Conservation (phyloP, 208 protist species). For the Spongospora subterranea region DNA sequence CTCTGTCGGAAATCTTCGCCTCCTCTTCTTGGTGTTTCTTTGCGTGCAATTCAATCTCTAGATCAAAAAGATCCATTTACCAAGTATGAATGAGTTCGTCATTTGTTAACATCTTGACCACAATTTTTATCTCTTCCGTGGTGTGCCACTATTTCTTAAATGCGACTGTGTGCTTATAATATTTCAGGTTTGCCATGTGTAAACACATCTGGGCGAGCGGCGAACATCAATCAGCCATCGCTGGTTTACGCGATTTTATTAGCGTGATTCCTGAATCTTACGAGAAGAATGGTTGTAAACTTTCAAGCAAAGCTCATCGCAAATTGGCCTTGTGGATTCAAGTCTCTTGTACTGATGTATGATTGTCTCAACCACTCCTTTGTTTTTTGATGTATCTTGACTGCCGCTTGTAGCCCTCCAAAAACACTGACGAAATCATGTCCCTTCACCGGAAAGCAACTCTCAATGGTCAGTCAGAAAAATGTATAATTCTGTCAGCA, state of each 20-base stretch:
- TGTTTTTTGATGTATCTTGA: no score
- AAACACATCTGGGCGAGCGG: constrained; percentile 13
- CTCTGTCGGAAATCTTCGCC: constrained; percentile 69
- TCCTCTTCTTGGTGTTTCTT: constrained; percentile 10
- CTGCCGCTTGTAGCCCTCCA: no score
- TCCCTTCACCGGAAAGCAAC: neutral
- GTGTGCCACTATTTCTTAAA: neutral
- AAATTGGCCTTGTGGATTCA: constrained; percentile 20
- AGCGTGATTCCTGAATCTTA: neutral
- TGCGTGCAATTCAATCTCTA: constrained; percentile 32
- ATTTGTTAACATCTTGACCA: no score
- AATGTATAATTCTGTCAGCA: no score
- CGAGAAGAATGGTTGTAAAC: no score
- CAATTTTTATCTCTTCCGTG: no score
- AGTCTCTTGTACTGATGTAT: neutral
- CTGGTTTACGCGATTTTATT: neutral
- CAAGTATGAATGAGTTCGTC: no score
- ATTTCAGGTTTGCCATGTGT: constrained; percentile 34
- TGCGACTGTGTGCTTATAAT: neutral
- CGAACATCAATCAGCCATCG: neutral
- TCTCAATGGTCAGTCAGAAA: neutral
- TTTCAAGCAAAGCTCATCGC: constrained; percentile 10
- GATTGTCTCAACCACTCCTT: no score
- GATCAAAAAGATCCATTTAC: neutral
- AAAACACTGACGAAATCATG: neutral